Conservation (phyloP, 805 yeast species). For the Brettanomyces anomalus region DNA sequence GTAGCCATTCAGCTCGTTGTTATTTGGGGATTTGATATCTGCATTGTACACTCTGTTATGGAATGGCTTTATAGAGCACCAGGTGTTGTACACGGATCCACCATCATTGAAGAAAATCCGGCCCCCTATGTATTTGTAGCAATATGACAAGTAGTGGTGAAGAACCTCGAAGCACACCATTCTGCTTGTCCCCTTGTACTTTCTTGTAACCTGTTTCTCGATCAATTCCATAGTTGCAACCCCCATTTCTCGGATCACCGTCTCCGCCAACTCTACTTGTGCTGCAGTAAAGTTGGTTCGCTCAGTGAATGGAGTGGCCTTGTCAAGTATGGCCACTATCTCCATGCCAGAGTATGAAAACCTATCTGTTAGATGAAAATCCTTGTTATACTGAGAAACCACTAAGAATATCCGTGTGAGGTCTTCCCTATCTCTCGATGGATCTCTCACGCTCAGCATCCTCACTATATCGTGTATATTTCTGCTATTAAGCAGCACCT, state of each 20-base stretch:
- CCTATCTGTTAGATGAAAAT: neutral
- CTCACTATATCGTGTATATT: neutral
- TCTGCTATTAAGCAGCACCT: neutral
- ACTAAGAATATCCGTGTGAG: neutral
- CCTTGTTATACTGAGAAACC: neutral
- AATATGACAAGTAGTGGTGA: conserved; percentile 19
- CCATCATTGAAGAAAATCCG: conserved; percentile 18
- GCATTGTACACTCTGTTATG: conserved; percentile 22
- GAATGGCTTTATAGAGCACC: conserved; percentile 22
- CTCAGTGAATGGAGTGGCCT: conserved; percentile 4
- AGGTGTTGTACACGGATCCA: conserved; percentile 18
- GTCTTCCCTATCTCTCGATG: neutral
- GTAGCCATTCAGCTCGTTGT: conserved; percentile 20
- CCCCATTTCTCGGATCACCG: conserved; percentile 13
- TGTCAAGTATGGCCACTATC: conserved; percentile 8
- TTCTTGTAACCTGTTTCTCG: no score
- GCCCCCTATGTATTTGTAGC: conserved; percentile 20
- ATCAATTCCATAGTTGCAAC: neutral
- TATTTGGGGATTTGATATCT: conserved; percentile 14
- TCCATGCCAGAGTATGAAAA: neutral
- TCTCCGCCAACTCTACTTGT: conserved; percentile 3
- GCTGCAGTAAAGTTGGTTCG: neutral
- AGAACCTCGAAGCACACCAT: conserved; percentile 4
- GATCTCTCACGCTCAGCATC: neutral
- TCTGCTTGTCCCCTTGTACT: no score